Conservation (phyloP, 2,329 filamentous ascomycete genomes). For the Fonsecaea multimorphosa region DNA sequence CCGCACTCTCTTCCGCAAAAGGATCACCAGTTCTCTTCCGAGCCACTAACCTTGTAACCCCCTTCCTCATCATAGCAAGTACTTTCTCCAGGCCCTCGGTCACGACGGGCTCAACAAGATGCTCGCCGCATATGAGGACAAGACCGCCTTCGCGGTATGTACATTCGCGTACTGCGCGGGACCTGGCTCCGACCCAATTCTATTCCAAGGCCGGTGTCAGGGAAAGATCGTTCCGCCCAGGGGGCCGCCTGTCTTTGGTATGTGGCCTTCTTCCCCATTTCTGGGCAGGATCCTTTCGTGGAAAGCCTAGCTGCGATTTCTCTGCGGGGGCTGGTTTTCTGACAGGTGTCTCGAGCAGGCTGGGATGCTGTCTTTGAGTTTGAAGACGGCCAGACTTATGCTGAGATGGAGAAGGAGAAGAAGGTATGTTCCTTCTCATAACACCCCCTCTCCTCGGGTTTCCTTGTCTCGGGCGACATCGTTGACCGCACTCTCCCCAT, state of each 20-base stretch:
- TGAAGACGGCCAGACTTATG: conserved; percentile 80
- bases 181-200: conserved; percentile 78
- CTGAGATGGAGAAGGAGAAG: conserved; percentile 91
- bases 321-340: not conserved
- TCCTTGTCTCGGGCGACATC: not conserved
- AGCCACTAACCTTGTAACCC: not conserved
- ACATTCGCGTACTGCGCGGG: conserved; percentile 92
- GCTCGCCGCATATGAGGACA: conserved; percentile 85
- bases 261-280: conserved; percentile 41
- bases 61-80: conserved; percentile 71
- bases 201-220: conserved; percentile 91
- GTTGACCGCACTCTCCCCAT: not conserved
- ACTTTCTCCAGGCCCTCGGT: conserved; percentile 85
- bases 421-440: conserved; percentile 66
- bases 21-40: not conserved
- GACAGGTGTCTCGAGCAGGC: conserved; percentile 58
- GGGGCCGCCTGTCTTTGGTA: conserved; percentile 83
- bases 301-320: not conserved
- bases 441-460: not conserved
- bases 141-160: conserved; percentile 89
- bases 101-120: conserved; percentile 88
- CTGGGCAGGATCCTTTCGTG: not conserved
- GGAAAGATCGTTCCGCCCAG: conserved; percentile 84
- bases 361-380: conserved; percentile 98
- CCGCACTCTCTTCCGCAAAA: not conserved